Base-by-base conservation (phyloP, 2,329 filamentous ascomycete genomes). In the Trichoderma asperellum region DNA sequence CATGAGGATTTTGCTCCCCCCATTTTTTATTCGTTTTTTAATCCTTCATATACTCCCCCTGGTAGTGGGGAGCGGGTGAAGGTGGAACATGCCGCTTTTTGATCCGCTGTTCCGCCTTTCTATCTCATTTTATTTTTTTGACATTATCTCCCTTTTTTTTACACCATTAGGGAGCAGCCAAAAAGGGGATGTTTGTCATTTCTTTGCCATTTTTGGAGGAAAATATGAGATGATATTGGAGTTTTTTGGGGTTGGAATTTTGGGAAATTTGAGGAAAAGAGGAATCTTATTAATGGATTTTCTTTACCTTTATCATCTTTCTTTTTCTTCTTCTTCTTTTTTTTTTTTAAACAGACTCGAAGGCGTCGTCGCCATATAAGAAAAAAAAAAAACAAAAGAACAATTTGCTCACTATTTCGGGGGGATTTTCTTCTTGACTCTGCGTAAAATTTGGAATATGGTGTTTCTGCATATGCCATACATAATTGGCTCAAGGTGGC, bases 141-240 rank as follows among this genome's bases (percentile, higher is more conserved):
- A 32, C 43, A 65, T 56, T 27, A 32, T 43, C 35, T 24, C 16
- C 18, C 24, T 24, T 49, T 40, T n/a, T 24, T 56, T 64, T 43
- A 64, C n/a, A 52, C 37, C 40, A n/a, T 18, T 56, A 64, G 18
- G 49, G 53, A 64, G 61, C 35, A 56, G 37, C 34, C 14, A 56
- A 43, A 43, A 65, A 40, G 37, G 32, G 43, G n/a, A 24, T 37
- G 3, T 43, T 12, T 43, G 37, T n/a, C 34, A n/a, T 16, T 34
- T 21, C 27, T 56, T 43, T 2, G n/a, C 29, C 12, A 58, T 32
- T 34, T 16, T 8, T 27, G 49, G 35, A 21, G 32, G n/a, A 27
- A 14, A 7, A n/a, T 7, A 55, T 27, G 10, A 18, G 2, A 14
- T 56, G 49, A 29, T 34, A 56, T 32, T 43, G 29, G 18, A 52